These are phyloP conservation scores for Monosporascus sp. DNA, from an alignment of 2,329 filamentous ascomycete species.

Conservation along the genomic window DNA sequence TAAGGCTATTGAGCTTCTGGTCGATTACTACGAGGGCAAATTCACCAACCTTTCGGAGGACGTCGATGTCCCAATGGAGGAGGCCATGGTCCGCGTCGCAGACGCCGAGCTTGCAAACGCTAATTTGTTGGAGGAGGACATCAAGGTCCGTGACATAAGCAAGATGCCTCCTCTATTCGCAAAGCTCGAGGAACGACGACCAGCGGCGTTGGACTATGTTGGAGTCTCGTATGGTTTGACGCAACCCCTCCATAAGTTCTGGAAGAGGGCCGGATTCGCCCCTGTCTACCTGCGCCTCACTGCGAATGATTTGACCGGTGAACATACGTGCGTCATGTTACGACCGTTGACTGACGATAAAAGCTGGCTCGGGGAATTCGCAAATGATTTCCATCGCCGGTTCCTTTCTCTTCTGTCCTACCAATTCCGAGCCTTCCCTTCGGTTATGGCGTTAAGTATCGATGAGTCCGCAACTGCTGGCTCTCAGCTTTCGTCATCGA, in stretches of 20 bases:
- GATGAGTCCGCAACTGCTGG: constrained; percentile 78
- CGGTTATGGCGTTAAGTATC: constrained; percentile 75
- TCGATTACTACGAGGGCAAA: constrained; percentile 92
- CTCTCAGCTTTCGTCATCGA: constrained; percentile 58
- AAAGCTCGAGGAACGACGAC: constrained; percentile 76
- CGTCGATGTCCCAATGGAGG: constrained; percentile 46
- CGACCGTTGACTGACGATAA: constrained; percentile 71
- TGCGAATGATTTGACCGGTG: constrained; percentile 90
- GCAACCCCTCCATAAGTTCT: constrained; percentile 84
- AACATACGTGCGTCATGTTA: constrained; percentile 98
- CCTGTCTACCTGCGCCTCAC: constrained; percentile 95
- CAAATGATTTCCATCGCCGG: constrained; percentile 89
- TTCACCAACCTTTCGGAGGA: constrained; percentile 80
- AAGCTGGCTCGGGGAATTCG: constrained; percentile 85
- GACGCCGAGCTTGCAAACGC: constrained; percentile 75
- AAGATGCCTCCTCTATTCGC: constrained; percentile 92
- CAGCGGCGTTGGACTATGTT: constrained; percentile 80
- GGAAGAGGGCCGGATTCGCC: constrained; percentile 81
- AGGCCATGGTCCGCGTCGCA: constrained; percentile 70
- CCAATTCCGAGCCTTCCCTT: constrained; percentile 79
- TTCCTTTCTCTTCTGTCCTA: constrained; percentile 88
- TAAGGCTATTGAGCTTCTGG: constrained; percentile 78
- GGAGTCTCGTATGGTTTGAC: constrained; percentile 96
- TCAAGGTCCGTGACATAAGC: constrained; percentile 83
- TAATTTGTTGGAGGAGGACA: constrained; percentile 76